phyloP scores from a whole-genome alignment of 805 yeast genomes.

The Cyberlindnera amylophila region DNA sequence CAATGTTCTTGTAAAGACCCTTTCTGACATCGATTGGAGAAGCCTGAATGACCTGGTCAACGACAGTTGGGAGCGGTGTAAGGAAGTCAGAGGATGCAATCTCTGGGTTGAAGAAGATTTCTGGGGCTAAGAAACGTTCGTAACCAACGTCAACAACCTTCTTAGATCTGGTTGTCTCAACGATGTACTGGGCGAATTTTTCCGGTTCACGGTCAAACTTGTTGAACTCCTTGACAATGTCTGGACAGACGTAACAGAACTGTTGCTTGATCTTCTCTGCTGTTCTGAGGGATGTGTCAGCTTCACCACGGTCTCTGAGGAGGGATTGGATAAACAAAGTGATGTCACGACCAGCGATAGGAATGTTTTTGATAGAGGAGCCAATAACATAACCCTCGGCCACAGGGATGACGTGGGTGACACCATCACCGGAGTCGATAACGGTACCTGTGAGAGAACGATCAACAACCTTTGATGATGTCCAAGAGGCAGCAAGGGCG shows the following conservation, averaged over 20 bases:
- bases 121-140: conserved; percentile 98
- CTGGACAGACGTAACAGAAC: conserved; percentile 96
- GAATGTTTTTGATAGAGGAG: conserved; percentile 93
- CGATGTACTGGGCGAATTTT: conserved; percentile 88
- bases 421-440: conserved; percentile 98
- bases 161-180: conserved; percentile 63
- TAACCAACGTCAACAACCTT: conserved; percentile 90
- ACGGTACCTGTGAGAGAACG: conserved; percentile 97
- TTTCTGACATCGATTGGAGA: conserved; percentile 98
- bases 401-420: conserved; percentile 97
- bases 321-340: conserved; percentile 89
- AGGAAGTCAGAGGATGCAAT: conserved; percentile 92
- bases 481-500: conserved; percentile 99
- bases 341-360: conserved; percentile 98
- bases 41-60: conserved; percentile 90
- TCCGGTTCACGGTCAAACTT: conserved; percentile 93
- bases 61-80: conserved; percentile 94
- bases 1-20: conserved; percentile 92
- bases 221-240: conserved; percentile 92
- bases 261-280: conserved; percentile 97
- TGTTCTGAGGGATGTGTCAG: conserved; percentile 87
- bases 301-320: conserved; percentile 95
- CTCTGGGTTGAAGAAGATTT: conserved; percentile 96
- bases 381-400: conserved; percentile 99
- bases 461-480: conserved; percentile 90